Conservation (phyloP, 768 basidiomycete genomes). For the Trametes cinnabarina region DNA sequence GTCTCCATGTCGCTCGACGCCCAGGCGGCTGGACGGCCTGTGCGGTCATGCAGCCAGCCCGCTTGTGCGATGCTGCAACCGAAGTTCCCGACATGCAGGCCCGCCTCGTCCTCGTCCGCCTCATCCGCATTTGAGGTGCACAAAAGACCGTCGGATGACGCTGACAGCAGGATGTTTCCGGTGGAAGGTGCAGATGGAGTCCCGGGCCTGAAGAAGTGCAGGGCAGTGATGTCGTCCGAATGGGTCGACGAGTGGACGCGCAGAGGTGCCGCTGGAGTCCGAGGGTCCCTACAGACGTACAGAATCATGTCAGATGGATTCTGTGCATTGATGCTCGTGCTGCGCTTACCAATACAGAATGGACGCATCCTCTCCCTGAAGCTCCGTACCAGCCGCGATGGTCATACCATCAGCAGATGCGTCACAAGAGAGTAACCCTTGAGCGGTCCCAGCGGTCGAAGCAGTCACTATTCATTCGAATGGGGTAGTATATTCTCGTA, state of each 20-base stretch:
- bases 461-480: conserved; percentile 25
- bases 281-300: conserved; percentile 64
- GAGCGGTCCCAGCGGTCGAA: conserved; percentile 13
- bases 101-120: conserved; percentile 85
- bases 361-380: conserved; percentile 77
- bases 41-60: conserved; percentile 53
- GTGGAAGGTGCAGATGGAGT: background rate
- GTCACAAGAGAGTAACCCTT: conserved; percentile 62
- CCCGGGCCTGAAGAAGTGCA: conserved; percentile 49
- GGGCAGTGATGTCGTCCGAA: conserved; percentile 86
- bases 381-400: conserved; percentile 80
- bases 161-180: conserved; percentile 63
- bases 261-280: conserved; percentile 67
- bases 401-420: conserved; percentile 66
- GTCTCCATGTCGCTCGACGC: conserved; percentile 95
- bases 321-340: background rate
- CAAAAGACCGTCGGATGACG: conserved; percentile 82
- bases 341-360: conserved; percentile 75
- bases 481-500: conserved; percentile 12
- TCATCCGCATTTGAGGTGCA: conserved; percentile 70
- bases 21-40: conserved; percentile 56
- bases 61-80: conserved; percentile 77
- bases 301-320: background rate
- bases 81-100: conserved; percentile 80
- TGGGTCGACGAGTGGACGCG: conserved; percentile 84